These are phyloP conservation scores for Syzygium oleosum DNA, from an alignment of 345 rosid species.

Conservation along the genomic window DNA sequence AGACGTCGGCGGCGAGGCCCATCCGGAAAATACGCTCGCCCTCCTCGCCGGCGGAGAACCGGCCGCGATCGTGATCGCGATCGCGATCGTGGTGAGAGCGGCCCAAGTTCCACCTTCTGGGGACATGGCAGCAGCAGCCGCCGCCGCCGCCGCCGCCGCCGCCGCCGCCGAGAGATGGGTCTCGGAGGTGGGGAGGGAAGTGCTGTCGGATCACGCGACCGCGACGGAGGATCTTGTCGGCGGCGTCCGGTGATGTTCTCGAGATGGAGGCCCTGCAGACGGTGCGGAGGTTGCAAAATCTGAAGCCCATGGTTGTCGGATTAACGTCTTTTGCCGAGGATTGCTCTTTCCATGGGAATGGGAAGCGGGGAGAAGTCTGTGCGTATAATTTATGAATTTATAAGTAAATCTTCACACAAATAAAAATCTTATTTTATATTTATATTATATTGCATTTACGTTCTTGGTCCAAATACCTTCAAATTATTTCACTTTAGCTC, in stretches of 20 bases:
- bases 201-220: not conserved
- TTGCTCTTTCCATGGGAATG: not conserved
- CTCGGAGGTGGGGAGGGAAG: constrained; percentile 6
- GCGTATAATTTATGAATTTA: not conserved
- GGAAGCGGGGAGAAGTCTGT: not conserved
- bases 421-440: not conserved
- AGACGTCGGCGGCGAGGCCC: constrained; percentile 58
- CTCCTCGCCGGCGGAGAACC: constrained; percentile 17
- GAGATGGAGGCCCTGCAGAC: constrained; percentile 30
- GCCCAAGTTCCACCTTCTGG: constrained; percentile 67
- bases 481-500: not conserved
- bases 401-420: not conserved
- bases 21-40: constrained; percentile 73
- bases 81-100: constrained; percentile 33
- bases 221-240: not conserved
- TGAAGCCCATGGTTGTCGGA: constrained; percentile 31
- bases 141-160: not conserved
- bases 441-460: too few relatives aligned
- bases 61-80: constrained; percentile 16
- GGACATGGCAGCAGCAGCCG: constrained; percentile 8
- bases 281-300: constrained; percentile 28
- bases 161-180: constrained; percentile 6
- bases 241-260: constrained; percentile 13
- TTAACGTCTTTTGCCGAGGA: not conserved
- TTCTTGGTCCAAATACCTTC: not conserved